Evolutionary conservation across 202 grass and related monocot genomes (phyloP).

Genomic region (Carex sylvatica): DNA sequence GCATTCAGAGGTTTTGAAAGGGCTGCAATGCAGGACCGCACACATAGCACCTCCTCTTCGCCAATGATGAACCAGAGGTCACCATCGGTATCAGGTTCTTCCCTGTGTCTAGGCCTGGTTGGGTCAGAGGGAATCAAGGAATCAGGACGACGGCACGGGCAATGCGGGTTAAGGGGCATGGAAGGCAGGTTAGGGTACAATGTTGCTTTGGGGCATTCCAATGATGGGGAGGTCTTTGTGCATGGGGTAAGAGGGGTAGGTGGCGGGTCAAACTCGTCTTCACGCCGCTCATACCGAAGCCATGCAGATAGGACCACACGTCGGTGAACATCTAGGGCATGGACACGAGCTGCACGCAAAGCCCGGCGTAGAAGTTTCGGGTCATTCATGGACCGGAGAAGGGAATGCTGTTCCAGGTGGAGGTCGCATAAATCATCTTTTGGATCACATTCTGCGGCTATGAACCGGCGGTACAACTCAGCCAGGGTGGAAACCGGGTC

Average conservation of each 20-base stretch:
- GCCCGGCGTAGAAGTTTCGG: conserved; percentile 57
- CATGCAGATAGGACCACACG: conserved; percentile 83
- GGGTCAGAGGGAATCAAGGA: conserved; percentile 14
- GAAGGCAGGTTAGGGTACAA: conserved; percentile 33
- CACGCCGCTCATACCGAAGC: conserved; percentile 82
- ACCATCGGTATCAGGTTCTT: conserved; percentile 32
- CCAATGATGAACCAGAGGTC: conserved; percentile 90
- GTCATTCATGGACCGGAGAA: conserved; percentile 54
- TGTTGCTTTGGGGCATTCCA: conserved; percentile 80
- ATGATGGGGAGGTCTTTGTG: conserved; percentile 63
- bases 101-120: conserved; percentile 23
- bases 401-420: conserved; percentile 77
- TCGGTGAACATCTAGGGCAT: conserved; percentile 61
- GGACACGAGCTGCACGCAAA: conserved; percentile 58
- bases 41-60: conserved; percentile 75
- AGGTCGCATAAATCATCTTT: conserved; percentile 60
- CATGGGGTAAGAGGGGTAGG: conserved; percentile 53
- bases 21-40: conserved; percentile 72
- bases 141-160: conserved; percentile 47
- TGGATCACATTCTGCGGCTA: conserved; percentile 8
- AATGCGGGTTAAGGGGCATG: conserved; percentile 39
- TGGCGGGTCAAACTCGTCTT: conserved; percentile 68
- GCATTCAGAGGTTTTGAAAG: conserved; percentile 78
- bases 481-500: conserved; percentile 48
- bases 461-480: conserved; percentile 43